phyloP scores from a whole-genome alignment of 2,329 filamentous ascomycete species.

The Colletotrichum acutatum region DNA sequence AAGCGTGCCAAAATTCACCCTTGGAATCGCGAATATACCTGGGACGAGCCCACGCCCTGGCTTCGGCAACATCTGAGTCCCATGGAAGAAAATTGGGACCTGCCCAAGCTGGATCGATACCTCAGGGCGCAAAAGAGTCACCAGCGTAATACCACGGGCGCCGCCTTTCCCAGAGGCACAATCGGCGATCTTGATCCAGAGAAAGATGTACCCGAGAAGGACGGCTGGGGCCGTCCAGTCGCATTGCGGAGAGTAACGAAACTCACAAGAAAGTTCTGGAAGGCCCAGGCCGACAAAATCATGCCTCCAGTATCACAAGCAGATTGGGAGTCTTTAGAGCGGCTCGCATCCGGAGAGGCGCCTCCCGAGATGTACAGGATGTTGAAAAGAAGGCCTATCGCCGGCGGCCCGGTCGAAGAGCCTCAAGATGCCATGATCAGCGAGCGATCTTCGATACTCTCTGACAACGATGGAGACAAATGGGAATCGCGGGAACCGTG shows the following conservation, averaged over 20 bases:
- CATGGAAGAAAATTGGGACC: slow-evolving; percentile 62
- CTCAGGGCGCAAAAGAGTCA: slow-evolving; percentile 54
- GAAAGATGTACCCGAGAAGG: slow-evolving; percentile 51
- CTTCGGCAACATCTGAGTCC: slow-evolving; percentile 37
- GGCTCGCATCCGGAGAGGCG: slow-evolving; percentile 56
- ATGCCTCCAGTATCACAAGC: slow-evolving; percentile 63
- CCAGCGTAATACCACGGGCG: slow-evolving; percentile 40
- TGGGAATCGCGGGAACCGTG: slow-evolving; percentile 44
- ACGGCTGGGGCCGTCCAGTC: slow-evolving; percentile 61
- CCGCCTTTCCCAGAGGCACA: slow-evolving; percentile 39
- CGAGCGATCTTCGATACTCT: neutral
- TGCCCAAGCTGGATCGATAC: slow-evolving; percentile 54
- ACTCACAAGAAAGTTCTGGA: slow-evolving; percentile 62
- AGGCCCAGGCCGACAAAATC: slow-evolving; percentile 53
- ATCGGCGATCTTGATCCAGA: slow-evolving; percentile 48
- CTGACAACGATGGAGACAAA: neutral
- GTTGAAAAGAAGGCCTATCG: slow-evolving; percentile 49
- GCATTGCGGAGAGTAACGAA: slow-evolving; percentile 51
- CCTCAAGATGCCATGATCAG: neutral
- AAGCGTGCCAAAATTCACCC: slow-evolving; percentile 4
- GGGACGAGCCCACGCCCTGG: slow-evolving; percentile 40
- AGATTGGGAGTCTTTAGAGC: slow-evolving; percentile 67
- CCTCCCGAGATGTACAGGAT: slow-evolving; percentile 49
- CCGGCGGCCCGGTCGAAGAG: neutral
- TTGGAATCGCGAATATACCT: neutral